A percentile compares a stretch with the other conserved stretches of the same genome.
Conservation (phyloP, 176 grass and related monocot species). For the Eleusine coracana region DNA sequence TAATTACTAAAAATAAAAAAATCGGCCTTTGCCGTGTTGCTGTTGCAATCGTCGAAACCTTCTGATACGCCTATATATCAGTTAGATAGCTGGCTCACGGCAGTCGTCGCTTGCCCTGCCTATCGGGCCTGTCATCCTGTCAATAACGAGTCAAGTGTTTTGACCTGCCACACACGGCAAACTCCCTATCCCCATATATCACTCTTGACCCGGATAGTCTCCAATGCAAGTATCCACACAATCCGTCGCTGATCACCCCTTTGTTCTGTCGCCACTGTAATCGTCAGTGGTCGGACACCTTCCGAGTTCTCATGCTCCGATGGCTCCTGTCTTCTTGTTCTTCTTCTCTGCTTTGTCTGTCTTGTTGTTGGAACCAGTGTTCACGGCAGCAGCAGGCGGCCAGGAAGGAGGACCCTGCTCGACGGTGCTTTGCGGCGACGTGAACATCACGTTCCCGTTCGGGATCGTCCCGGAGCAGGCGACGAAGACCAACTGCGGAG, state of each 20-base stretch:
- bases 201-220: background rate
- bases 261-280: background rate
- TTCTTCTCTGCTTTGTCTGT: background rate
- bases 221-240: background rate
- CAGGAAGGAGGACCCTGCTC: background rate
- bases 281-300: no score
- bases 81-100: no score
- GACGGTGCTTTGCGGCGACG: background rate
- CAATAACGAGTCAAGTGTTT: background rate
- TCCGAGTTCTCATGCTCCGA: background rate
- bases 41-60: no score
- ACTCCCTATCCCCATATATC: background rate
- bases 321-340: background rate
- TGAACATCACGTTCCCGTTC: background rate
- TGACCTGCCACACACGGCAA: background rate
- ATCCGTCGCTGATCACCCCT: background rate
- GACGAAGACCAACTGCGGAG: background rate
- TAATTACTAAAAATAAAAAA: no score
- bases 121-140: no score
- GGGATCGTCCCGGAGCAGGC: background rate
- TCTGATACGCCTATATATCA: no score
- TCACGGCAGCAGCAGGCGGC: rapidly evolving
- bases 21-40: no score
- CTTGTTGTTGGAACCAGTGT: no score
- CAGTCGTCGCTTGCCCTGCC: no score